Base-by-base conservation (phyloP, 352 stramenopile species). In the Pythium guiyangense region DNA sequence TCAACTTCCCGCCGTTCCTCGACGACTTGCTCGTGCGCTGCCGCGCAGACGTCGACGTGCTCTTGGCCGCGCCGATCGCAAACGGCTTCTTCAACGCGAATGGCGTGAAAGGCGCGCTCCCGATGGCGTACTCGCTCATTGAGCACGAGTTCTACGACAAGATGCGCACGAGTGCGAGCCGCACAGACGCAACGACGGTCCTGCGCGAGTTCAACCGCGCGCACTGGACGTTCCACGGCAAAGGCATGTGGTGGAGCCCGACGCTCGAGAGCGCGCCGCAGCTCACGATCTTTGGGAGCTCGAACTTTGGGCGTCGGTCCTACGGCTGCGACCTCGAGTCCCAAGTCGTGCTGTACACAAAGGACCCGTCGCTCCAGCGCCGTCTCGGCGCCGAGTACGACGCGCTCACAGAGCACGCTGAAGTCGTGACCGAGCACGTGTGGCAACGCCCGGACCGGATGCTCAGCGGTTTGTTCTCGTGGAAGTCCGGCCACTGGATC, bases 101-200 rank as follows among this genome's bases (percentile, higher is more conserved):
- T 22, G 78, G 77, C n/a, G 66, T 90, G 22, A 90, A 87, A 51
- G 79, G 80, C n/a, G 78, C 80, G 3, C 42, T 93, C 20, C 83
- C 83, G 4, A 91, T 91, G 77, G 81, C 80, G 4, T 93, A 93
- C 47, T 90, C 79, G 37, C 54, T 91, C n/a, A 87, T 93, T 46
- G 83, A 93, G 64, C 71, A 88, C 54, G 69, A 88, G 6, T 92
- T 92, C 39, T 90, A 83, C 54, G 70, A 87, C 20, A 73, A 72
- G 14, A 80, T 69, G 4, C 64, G 74, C 22, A 22, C 22, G 6
- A 56, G 52, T 15, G 67, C 69, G 34, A 39, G 34, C 34, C 34
- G 34, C 34, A 8, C 6, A 18, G 37, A 64, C 29, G 88, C 69
- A 31, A 56, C 60, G 34, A 77, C 79, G 0, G 64, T 74, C 6